Conservation (phyloP, 116 monocot genomes). For the Zostera marina region DNA sequence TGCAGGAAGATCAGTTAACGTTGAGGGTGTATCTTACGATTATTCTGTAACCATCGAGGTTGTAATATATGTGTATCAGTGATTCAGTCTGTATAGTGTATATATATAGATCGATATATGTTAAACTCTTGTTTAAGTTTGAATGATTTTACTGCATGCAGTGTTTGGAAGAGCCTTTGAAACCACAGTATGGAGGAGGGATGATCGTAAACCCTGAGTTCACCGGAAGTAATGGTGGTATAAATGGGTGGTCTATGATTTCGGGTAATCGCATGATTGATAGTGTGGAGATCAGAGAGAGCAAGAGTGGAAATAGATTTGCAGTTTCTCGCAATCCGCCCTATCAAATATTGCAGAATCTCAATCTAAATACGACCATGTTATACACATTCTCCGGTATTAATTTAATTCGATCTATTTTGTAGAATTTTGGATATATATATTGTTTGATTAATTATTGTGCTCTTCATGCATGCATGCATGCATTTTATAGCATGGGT, state of each 20-base stretch:
- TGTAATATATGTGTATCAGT: background rate
- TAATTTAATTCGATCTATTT: background rate
- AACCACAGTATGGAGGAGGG: constrained; percentile 60
- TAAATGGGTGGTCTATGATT: constrained; percentile 38
- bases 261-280: constrained; percentile 1
- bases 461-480: constrained; percentile 3
- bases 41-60: constrained; percentile 40
- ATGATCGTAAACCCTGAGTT: constrained; percentile 59
- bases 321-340: constrained; percentile 14
- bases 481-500: too few relatives aligned
- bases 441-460: background rate
- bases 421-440: background rate
- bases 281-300: constrained; percentile 8
- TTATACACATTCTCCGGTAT: constrained; percentile 72
- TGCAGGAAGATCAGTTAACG: background rate
- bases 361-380: constrained; percentile 26
- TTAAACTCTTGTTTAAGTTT: background rate
- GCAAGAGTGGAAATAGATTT: constrained; percentile 30
- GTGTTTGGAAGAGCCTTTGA: constrained; percentile 47
- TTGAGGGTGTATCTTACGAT: constrained; percentile 24
- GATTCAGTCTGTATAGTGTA: too few relatives aligned
- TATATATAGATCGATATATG: background rate
- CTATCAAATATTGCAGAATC: constrained; percentile 32
- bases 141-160: constrained; percentile 1
- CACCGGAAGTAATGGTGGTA: constrained; percentile 10